Conservation (phyloP, 2,329 filamentous ascomycete species). For the Fusarium dimerum region DNA sequence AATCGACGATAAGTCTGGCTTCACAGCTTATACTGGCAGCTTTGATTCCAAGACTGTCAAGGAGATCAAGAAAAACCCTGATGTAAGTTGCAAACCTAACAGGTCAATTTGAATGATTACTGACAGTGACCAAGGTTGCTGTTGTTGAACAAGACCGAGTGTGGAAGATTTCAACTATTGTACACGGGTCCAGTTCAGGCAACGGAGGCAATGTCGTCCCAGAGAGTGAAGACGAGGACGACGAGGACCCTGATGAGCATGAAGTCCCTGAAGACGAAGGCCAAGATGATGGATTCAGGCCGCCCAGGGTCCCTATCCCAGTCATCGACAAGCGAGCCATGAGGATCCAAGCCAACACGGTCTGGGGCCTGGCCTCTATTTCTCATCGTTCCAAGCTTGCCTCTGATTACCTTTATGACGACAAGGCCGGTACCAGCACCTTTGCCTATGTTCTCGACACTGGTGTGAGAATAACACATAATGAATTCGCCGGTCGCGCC, state of each 20-base stretch:
- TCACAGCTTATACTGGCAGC: conserved; percentile 45
- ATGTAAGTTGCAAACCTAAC: conserved; percentile 35
- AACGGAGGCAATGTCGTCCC: not conserved
- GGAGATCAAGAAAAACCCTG: conserved; percentile 42
- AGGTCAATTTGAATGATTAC: too few relatives aligned
- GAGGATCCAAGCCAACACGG: conserved; percentile 29
- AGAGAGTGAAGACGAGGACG: conserved; percentile 4
- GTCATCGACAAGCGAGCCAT: conserved; percentile 25
- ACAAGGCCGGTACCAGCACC: conserved; percentile 44
- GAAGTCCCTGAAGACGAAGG: not conserved
- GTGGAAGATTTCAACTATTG: conserved; percentile 24
- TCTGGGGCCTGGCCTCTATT: conserved; percentile 36
- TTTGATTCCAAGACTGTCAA: conserved; percentile 44
- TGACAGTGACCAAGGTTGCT: conserved; percentile 26
- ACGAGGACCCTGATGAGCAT: not conserved
- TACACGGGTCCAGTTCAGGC: conserved; percentile 6
- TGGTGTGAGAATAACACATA: conserved; percentile 56
- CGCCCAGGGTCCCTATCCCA: too few relatives aligned
- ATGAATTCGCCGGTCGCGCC: conserved; percentile 56
- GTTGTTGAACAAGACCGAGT: conserved; percentile 32
- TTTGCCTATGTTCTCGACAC: conserved; percentile 67
- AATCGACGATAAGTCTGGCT: conserved; percentile 31
- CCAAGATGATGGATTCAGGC: not conserved
- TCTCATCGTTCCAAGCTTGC: conserved; percentile 31
- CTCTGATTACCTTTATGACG: conserved; percentile 50